A percentile compares a stretch with the other conserved stretches of the same genome.
Conservation (phyloP, 2,329 filamentous ascomycete genomes). For the Stagonosporopsis tanaceti region DNA sequence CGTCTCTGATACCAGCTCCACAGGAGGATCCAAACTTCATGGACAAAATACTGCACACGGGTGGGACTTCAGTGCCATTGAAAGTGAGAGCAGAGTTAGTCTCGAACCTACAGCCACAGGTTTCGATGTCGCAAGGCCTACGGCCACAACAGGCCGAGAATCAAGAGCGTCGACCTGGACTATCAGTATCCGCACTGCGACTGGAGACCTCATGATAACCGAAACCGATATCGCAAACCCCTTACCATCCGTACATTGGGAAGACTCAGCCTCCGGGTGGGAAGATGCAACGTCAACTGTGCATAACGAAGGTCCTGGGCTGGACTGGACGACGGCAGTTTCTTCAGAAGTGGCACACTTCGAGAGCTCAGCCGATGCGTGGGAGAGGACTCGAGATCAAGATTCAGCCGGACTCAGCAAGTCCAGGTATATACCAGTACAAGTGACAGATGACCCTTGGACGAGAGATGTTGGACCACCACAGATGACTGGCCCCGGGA, state of each 20-base stretch:
- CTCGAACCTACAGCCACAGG: neutral
- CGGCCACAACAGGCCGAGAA: neutral
- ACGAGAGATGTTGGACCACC: neutral
- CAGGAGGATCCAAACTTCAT: slow-evolving; percentile 1
- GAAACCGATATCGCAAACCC: neutral
- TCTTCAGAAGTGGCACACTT: neutral
- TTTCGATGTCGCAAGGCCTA: neutral
- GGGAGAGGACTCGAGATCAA: neutral
- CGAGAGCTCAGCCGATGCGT: neutral
- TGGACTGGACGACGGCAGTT: neutral
- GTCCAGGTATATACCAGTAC: neutral
- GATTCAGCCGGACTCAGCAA: neutral
- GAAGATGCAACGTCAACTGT: neutral
- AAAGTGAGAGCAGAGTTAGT: neutral
- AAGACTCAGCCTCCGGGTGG: slow-evolving; percentile 5
- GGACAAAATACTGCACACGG: neutral
- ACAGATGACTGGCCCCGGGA: neutral
- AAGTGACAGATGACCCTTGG: slow-evolving; percentile 1
- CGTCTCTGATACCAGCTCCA: neutral
- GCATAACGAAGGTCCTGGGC: neutral
- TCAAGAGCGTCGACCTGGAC: neutral
- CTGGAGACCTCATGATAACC: neutral
- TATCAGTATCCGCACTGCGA: neutral
- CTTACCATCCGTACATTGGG: slow-evolving; percentile 1
- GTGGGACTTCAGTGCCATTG: neutral